Base-by-base conservation (phyloP, 805 yeast species). In the Lipomyces starkeyi region DNA sequence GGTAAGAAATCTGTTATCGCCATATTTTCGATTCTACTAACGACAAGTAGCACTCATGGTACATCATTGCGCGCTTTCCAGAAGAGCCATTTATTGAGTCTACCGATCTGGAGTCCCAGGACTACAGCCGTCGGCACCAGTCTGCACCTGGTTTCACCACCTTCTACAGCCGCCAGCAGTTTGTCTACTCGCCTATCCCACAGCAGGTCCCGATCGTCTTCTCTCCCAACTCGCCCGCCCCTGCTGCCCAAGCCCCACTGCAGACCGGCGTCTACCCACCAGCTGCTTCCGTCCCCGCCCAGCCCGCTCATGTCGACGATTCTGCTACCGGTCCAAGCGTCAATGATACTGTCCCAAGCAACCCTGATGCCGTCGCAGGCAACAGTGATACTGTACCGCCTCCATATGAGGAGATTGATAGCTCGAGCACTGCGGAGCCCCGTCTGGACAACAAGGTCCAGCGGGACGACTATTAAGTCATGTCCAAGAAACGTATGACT, bases 61-160 rank as follows among this genome's bases (percentile, higher is more conserved):
- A 90, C 78, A 88, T 91, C 74, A 90, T 91, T 65, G 86, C 91
- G 64, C 82, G 85, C 73, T 89, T 89, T 75, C 96, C 96, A n/a
- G 75, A 73, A 32, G 71, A 68, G 56, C 67, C 71, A 11, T 69
- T 68, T 63, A 22, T 65, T 35, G 72, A 67, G 40, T 40, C 66
- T 29, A 57, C 29, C 37, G 71, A 69, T 61, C 61, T 69, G 34
- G 71, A 68, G 59, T 54, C 71, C 25, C 71, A 68, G 65, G 71
- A 68, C 20, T 61, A 58, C 54, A 27, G 14, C 14, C 62, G 60
- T 25, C 29, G 22, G 25, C 58, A 40, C 27, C 62, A 49, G 20
- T 61, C 56, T 20, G 62, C 55, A 55, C 20, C 35, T 29, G 68
- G 68, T n/a, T 14, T 35, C 20, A 62, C 71, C 59, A 62, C 59